These are phyloP conservation scores for Oryza meyeriana DNA, from an alignment of 176 grass and related monocot genomes.

Conservation along the genomic window DNA sequence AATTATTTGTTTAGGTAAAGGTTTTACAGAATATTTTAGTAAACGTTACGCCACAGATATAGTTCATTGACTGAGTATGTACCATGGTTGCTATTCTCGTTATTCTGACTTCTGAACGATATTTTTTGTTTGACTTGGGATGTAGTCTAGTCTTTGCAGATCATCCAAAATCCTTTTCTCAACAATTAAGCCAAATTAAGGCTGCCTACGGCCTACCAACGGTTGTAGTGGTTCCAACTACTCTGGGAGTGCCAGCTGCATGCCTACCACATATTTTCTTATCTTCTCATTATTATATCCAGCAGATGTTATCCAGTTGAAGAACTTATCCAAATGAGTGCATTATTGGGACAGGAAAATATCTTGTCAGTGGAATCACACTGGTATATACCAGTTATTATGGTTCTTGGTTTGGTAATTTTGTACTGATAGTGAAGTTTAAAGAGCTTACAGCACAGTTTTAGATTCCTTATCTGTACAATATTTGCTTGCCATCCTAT, in stretches of 20 bases:
- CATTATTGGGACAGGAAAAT: background rate
- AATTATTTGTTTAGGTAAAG: background rate
- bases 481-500: background rate
- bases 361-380: conserved; percentile 12
- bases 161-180: conserved; percentile 29
- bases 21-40: background rate
- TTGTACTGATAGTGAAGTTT: conserved; percentile 11
- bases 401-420: background rate
- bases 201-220: conserved; percentile 9
- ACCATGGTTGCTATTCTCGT: background rate
- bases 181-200: conserved; percentile 19
- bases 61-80: background rate
- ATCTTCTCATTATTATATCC: conserved; percentile 5
- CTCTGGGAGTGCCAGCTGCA: background rate
- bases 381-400: conserved; percentile 3
- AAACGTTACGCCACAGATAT: background rate
- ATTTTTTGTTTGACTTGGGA: conserved; percentile 19
- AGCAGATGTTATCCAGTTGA: background rate
- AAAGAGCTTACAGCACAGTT: conserved; percentile 12
- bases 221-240: background rate
- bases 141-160: background rate
- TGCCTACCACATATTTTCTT: conserved; percentile 1
- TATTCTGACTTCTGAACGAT: background rate
- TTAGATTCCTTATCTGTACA: background rate
- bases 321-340: conserved; percentile 11